phyloP scores from a whole-genome alignment of 352 stramenopile species.

The Phytophthora crassamura region DNA sequence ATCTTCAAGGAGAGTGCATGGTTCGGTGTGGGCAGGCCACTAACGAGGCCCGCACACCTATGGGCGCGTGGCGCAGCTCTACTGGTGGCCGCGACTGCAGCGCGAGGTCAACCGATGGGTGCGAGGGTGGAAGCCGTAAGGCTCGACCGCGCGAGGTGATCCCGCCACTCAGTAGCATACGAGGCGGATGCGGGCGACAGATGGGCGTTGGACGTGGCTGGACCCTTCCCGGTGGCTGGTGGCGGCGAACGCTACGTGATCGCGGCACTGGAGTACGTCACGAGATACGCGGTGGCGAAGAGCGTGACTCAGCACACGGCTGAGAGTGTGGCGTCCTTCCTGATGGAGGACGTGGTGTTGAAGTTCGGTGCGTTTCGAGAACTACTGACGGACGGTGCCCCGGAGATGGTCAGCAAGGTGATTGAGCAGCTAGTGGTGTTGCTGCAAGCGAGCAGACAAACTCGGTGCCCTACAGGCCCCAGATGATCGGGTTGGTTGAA shows the following conservation, averaged over 20 bases:
- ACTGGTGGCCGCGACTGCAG: too few species aligned
- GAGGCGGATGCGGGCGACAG: neutral
- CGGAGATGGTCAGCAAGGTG: neutral
- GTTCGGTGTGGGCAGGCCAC: too few species aligned
- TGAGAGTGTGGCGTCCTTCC: too few species aligned
- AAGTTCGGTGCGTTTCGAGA: too few species aligned
- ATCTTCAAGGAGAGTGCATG: too few species aligned
- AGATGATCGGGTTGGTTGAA: neutral
- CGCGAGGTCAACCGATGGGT: too few species aligned
- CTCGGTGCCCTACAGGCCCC: neutral
- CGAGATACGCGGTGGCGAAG: neutral
- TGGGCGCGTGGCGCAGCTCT: too few species aligned
- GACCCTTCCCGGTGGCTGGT: neutral
- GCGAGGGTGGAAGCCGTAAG: too few species aligned
- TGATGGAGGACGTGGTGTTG: too few species aligned
- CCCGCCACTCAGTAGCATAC: neutral
- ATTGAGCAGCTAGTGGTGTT: neutral
- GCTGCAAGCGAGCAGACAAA: neutral
- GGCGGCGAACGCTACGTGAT: neutral
- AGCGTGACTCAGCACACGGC: too few species aligned
- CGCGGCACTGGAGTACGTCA: neutral
- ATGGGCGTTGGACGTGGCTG: neutral
- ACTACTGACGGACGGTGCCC: neutral
- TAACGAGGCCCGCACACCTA: too few species aligned
- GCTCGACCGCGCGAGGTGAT: neutral